A percentile compares a stretch with the other conserved stretches of the same genome.
These are phyloP conservation scores for Berberis thunbergii DNA, from an alignment of 164 flowering plant genomes.

Conservation along the genomic window DNA sequence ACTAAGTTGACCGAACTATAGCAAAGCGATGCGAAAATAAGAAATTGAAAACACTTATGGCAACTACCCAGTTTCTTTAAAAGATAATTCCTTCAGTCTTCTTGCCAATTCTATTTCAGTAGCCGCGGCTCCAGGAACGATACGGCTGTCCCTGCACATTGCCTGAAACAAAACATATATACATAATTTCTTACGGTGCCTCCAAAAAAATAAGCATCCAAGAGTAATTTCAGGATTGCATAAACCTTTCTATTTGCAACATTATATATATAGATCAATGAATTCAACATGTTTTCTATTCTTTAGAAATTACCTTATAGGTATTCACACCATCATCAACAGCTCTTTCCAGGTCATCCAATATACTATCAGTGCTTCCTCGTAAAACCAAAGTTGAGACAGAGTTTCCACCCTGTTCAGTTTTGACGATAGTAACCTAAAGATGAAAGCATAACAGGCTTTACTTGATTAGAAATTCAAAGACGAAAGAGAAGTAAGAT, in stretches of 20 bases:
- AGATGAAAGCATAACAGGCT: background rate
- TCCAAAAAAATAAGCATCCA: no score
- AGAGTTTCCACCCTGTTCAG: slow-evolving; percentile 92
- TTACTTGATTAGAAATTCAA: background rate
- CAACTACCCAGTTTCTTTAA: slow-evolving; percentile 78
- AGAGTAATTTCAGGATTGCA: background rate
- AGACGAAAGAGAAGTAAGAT: background rate
- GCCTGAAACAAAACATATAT: slow-evolving; percentile 38
- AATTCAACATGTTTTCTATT: background rate
- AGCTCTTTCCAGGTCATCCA: slow-evolving; percentile 99
- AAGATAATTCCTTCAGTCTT: slow-evolving; percentile 74
- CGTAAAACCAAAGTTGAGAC: slow-evolving; percentile 78
- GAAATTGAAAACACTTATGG: no score
- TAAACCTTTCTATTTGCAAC: background rate
- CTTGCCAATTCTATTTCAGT: slow-evolving; percentile 94
- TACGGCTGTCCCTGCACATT: slow-evolving; percentile 89
- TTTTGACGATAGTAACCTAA: slow-evolving; percentile 85
- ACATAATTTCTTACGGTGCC: no score
- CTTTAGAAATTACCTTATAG: slow-evolving; percentile 51
- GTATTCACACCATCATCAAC: slow-evolving; percentile 97
- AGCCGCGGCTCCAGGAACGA: slow-evolving; percentile 92
- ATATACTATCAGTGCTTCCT: slow-evolving; percentile 94
- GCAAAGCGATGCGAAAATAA: no score
- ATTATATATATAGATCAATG: background rate
- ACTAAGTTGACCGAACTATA: no score